These are phyloP conservation scores for Microthlaspi erraticum DNA, from an alignment of 345 rosid genomes.

Conservation along the genomic window DNA sequence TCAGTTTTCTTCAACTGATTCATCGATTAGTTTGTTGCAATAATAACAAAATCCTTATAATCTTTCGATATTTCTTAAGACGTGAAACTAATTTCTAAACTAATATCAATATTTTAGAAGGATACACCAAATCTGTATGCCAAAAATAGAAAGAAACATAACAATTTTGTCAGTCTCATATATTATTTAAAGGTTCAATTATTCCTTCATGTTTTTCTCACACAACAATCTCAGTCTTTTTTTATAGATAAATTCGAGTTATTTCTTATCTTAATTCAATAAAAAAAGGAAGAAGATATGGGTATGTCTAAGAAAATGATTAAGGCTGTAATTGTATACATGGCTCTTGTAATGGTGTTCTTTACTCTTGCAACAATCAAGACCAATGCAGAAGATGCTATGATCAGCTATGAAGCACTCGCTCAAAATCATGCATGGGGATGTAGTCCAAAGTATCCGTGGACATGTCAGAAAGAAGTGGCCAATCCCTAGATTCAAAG, in stretches of 20 bases:
- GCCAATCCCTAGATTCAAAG: constrained; percentile 29
- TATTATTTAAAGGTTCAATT: constrained; percentile 33
- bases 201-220: constrained; percentile 11
- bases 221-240: not conserved
- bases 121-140: constrained; percentile 27
- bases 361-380: constrained; percentile 34
- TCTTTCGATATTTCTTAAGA: not conserved
- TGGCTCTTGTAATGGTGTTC: constrained; percentile 29
- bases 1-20: constrained; percentile 4
- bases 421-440: constrained; percentile 24
- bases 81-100: no score
- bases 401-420: constrained; percentile 27
- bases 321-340: constrained; percentile 13
- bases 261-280: not conserved
- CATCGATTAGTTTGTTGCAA: constrained; percentile 19
- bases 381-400: constrained; percentile 35
- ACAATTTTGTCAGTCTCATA: constrained; percentile 16
- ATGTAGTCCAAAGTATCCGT: constrained; percentile 30
- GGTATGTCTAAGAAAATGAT: constrained; percentile 17
- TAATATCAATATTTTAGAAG: not conserved
- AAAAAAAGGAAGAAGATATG: not conserved
- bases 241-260: not conserved
- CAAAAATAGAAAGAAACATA: constrained; percentile 26
- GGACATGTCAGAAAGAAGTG: not conserved
- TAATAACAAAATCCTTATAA: constrained; percentile 3